Evolutionary conservation across 2,329 filamentous ascomycete species (phyloP).

Genomic region (Penicillium olsonii): DNA sequence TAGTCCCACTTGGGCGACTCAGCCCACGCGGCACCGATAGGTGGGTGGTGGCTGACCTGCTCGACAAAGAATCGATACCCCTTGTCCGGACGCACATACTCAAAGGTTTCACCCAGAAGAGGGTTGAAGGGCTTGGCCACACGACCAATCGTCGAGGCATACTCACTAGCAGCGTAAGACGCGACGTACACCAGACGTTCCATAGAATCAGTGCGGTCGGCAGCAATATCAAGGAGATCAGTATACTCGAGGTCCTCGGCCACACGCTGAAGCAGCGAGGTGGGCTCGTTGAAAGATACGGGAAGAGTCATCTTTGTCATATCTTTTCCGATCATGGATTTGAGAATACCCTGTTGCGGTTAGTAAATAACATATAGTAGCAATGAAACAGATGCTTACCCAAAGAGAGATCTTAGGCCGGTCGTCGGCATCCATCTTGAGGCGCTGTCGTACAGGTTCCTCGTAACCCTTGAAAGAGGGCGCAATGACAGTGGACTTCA

Average conservation of each 20-base stretch:
- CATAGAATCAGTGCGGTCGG: slow-evolving; percentile 79
- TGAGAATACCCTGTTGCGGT: slow-evolving; percentile 75
- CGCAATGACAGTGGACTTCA: slow-evolving; percentile 65
- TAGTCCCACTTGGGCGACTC: slow-evolving; percentile 96
- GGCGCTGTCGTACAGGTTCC: slow-evolving; percentile 73
- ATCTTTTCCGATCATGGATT: slow-evolving; percentile 99
- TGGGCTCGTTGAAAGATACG: slow-evolving; percentile 98
- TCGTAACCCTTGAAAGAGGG: slow-evolving; percentile 88
- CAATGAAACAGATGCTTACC: slow-evolving; percentile 60
- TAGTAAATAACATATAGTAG: slow-evolving; percentile 1
- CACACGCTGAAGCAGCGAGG: slow-evolving; percentile 89
- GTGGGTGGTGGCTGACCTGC: slow-evolving; percentile 96
- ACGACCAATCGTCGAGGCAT: slow-evolving; percentile 93
- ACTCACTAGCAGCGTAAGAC: slow-evolving; percentile 93
- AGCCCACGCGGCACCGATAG: slow-evolving; percentile 88
- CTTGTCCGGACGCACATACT: slow-evolving; percentile 93
- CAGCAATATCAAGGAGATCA: slow-evolving; percentile 85
- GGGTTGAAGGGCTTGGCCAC: slow-evolving; percentile 99
- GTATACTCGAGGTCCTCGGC: slow-evolving; percentile 98
- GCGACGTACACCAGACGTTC: slow-evolving; percentile 94
- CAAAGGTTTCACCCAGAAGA: slow-evolving; percentile 91
- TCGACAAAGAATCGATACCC: slow-evolving; percentile 98
- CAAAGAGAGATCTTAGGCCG: slow-evolving; percentile 92
- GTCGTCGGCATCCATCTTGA: slow-evolving; percentile 90
- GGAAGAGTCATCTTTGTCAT: slow-evolving; percentile 99